Percentiles rank a stretch among this genome's conserved stretches.
Evolutionary conservation across 2,329 filamentous ascomycete genomes (phyloP).

Genomic region (Elsinoe australis): DNA sequence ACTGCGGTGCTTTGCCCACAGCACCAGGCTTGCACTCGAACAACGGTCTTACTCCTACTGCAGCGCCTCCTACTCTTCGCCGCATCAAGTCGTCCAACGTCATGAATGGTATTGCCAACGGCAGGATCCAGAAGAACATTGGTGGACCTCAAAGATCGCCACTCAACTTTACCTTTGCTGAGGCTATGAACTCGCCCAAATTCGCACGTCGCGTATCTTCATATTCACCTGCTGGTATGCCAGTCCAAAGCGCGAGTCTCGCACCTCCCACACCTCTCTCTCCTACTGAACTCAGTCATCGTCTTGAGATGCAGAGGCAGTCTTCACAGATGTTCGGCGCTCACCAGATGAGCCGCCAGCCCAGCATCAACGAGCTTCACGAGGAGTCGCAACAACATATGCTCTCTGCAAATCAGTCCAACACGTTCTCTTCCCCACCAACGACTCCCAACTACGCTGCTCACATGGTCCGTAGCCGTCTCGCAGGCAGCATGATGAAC

Average conservation of each 20-base stretch:
- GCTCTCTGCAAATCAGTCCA: constrained; percentile 22
- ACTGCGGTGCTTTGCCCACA: constrained; percentile 35
- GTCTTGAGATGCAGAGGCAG: constrained; percentile 22
- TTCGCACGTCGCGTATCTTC: constrained; percentile 35
- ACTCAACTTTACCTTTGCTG: constrained; percentile 39
- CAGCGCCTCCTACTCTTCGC: constrained; percentile 35
- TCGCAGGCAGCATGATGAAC: constrained; percentile 30
- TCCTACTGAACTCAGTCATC: constrained; percentile 33
- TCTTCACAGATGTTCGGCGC: constrained; percentile 20
- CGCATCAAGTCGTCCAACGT: constrained; percentile 43
- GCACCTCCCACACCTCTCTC: constrained; percentile 44
- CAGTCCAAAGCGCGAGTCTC: constrained; percentile 32
- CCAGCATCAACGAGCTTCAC: constrained; percentile 35
- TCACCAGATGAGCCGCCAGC: constrained; percentile 31
- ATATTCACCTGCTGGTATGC: constrained; percentile 28
- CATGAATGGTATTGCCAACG: constrained; percentile 35
- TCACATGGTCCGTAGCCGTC: constrained; percentile 28
- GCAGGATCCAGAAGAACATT: constrained; percentile 41
- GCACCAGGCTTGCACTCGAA: constrained; percentile 43
- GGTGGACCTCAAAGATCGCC: constrained; percentile 44
- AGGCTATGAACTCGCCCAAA: constrained; percentile 42
- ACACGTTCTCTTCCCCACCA: constrained; percentile 38
- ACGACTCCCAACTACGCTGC: constrained; percentile 35
- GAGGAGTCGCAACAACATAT: constrained; percentile 24
- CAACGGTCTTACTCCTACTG: not conserved